A percentile compares a stretch with the other conserved stretches of the same genome.
These are phyloP conservation scores for Rhizopogon salebrosus DNA, from an alignment of 768 basidiomycete species.

Conservation along the genomic window DNA sequence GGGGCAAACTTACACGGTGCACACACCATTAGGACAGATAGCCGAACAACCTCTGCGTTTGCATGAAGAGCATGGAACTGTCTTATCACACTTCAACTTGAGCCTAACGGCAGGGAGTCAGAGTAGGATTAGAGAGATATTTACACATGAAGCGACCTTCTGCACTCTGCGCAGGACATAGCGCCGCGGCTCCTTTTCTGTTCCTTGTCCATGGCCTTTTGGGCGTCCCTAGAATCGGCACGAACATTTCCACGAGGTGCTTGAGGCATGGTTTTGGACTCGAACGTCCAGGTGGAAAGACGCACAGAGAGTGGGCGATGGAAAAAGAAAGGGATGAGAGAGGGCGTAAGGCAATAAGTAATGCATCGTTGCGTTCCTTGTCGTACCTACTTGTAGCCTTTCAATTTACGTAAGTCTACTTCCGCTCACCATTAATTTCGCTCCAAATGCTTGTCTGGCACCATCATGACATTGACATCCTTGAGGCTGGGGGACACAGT, in stretches of 20 bases:
- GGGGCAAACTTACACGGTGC: not conserved
- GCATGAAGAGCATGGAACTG: constrained; percentile 49
- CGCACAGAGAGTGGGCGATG: not conserved
- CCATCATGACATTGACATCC: no score
- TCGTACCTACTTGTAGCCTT: not conserved
- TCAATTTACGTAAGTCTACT: no score
- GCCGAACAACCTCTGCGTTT: constrained; percentile 71
- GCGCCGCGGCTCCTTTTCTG: constrained; percentile 56
- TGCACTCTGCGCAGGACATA: constrained; percentile 55
- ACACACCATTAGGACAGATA: constrained; percentile 64
- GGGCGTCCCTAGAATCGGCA: constrained; percentile 27
- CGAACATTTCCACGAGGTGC: constrained; percentile 41
- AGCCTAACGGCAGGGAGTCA: constrained; percentile 33
- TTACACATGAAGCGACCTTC: constrained; percentile 37
- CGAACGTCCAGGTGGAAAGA: not conserved
- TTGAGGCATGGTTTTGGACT: constrained; percentile 38
- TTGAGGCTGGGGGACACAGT: no score
- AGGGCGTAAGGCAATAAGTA: not conserved
- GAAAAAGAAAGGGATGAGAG: not conserved
- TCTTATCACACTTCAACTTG: constrained; percentile 75
- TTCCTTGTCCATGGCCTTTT: constrained; percentile 59
- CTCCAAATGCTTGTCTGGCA: no score
- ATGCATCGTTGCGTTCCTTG: not conserved
- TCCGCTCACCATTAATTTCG: no score
- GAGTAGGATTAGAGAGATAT: not conserved